Base-by-base conservation (phyloP, 345 rosid species). In the Eucalyptus tenuipes region DNA sequence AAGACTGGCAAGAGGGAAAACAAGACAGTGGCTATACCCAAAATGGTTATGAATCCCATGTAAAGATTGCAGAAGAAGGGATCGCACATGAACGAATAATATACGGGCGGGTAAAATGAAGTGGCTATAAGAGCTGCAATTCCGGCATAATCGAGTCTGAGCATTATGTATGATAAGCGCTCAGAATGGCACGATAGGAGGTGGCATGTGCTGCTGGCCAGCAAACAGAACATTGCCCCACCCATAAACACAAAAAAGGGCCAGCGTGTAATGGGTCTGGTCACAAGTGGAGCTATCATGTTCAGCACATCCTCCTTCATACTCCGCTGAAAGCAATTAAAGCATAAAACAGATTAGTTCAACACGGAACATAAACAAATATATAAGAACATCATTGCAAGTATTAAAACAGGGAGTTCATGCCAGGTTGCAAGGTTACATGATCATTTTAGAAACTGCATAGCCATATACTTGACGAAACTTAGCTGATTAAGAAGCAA, bases 171-270 rank as follows among this genome's bases (percentile, higher is more conserved):
- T 27, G 99, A 91, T 44, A 95, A 79, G 49, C 98, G 93, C 91
- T 94, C 91, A 1, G 99, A 97, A 91, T 96, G 99, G 94, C 99
- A 97, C 1, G 99, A 96, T 82, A 96, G 92, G 87, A 97, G 98
- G 88, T 97, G 99, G 90, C 98, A 97, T 2, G 94, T 91, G 89
- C 99, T 97, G 93, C 99, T 96, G 13, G 97, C 95, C 47, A 97
- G 94, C 90, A 97, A 90, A 93, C 99, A 96, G 94, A 97, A 97
- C 99, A 97, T 96, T 10, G 99, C 99, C 2, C 99, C 99, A 2
- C 98, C 98, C 91, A 96, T 10, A 94, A 97, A 97, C 57, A 95
- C 96, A 24, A 94, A 97, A 89, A 97, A 96, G 10, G 99, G 99
- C 99, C 99, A 97, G 22, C 99, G 90, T 2, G 99, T 95, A 31